Percentiles rank a stretch among this genome's conserved stretches.
Conservation (phyloP, 2,329 filamentous ascomycete species). For the Amesomyces nigricolor region DNA sequence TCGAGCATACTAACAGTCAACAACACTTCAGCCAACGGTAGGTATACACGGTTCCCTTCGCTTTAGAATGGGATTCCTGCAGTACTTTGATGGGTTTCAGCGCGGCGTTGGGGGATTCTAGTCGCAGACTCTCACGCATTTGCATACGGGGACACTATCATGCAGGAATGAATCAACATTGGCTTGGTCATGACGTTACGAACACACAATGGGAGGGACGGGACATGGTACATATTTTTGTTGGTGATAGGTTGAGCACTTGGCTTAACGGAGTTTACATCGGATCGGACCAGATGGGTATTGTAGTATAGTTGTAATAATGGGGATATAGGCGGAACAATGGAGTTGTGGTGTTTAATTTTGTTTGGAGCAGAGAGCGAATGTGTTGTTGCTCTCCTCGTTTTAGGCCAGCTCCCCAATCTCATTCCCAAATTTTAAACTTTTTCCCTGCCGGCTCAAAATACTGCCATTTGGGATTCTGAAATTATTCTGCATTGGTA, state of each 20-base stretch:
- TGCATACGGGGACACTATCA: slow-evolving; percentile 15
- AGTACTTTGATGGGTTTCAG: slow-evolving; percentile 36
- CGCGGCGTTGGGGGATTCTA: slow-evolving; percentile 46
- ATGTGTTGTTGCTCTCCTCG: too few relatives aligned
- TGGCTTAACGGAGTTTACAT: slow-evolving; percentile 3
- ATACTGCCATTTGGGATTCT: too few relatives aligned
- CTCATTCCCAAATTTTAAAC: too few relatives aligned
- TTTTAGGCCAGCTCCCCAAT: too few relatives aligned
- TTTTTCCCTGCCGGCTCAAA: too few relatives aligned
- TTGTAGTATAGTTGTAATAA: slow-evolving; percentile 18
- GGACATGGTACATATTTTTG: neutral
- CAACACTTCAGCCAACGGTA: slow-evolving; percentile 36
- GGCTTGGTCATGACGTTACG: slow-evolving; percentile 24
- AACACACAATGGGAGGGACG: slow-evolving; percentile 1
- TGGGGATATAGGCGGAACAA: slow-evolving; percentile 5
- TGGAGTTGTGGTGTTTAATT: neutral
- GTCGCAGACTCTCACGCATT: slow-evolving; percentile 15
- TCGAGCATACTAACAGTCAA: slow-evolving; percentile 14
- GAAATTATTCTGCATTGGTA: neutral
- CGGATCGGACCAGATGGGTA: slow-evolving; percentile 10
- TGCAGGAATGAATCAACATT: slow-evolving; percentile 22
- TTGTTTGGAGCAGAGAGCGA: neutral
- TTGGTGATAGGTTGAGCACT: slow-evolving; percentile 1
- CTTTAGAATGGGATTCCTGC: slow-evolving; percentile 37
- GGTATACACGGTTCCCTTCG: slow-evolving; percentile 40